Evolutionary conservation across 2,329 filamentous ascomycete species (phyloP), one percentile per base, ranked within the genome.

Genomic region (Xylariaceae sp.): DNA sequence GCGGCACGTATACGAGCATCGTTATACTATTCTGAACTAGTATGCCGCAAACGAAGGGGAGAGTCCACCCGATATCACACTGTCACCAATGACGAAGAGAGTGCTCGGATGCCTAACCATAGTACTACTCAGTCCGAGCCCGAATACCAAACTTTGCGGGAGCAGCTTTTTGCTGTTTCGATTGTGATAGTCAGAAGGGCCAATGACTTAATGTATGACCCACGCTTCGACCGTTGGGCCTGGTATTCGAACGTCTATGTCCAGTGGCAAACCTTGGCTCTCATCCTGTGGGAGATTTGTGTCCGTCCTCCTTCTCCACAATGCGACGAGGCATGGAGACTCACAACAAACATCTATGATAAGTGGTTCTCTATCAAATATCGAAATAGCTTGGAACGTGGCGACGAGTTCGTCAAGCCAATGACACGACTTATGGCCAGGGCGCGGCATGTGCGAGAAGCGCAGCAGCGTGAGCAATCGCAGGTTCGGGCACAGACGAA

Each of bases 201-300:
- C n/a, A 6, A n/a, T 47, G 18, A 56, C n/a, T 56, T 65, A 13
- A 61, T 65, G 56, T 17, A 48, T 11, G 61, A 65, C 23, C n/a
- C 54, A 13, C 54, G 59, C 34, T 53, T 65, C 30, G 30, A 53
- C 3, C 61, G 45, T 39, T 65, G 59, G 57, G 39, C 48, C 13
- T 65, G 63, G 63, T 58, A 63, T 17, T 59, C 62, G 13, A 50
- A 59, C 39, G 63, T 45, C 2, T 63, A 63, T 50, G 47, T 65
- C 30, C 63, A 65, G 30, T 65, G 63, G 63, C 61, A 63, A 23
- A 58, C 51, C 34, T 15, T 65, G 51, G 63, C 61, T 30, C 51
- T 65, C 42, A 55, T 59, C 23, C 18, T 63, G 8, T 63, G 57
- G 18, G 63, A 65, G 53, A 60, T 65, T 30, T 65, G 63, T 51